phyloP scores from a whole-genome alignment of 352 stramenopile genomes.

The Pythium apleroticum region DNA sequence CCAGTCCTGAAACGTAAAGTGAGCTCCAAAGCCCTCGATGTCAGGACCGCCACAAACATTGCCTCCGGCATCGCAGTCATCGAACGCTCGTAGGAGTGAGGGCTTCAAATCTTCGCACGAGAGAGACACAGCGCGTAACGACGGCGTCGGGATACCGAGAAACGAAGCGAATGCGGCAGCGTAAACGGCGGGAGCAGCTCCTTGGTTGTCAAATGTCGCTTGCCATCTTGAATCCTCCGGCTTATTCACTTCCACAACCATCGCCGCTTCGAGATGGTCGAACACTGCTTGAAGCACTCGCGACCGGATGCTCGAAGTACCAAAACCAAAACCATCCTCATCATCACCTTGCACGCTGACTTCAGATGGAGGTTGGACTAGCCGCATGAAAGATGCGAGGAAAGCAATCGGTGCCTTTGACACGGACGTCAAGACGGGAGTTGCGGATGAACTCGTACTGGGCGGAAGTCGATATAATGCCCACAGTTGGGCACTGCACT shows the following conservation, averaged over 20 bases:
- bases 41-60: conserved; percentile 3
- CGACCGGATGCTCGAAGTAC: neutral
- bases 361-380: conserved; percentile 19
- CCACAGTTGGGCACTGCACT: conserved; percentile 19
- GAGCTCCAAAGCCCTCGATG: conserved; percentile 29
- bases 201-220: conserved; percentile 3
- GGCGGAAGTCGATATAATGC: conserved; percentile 7
- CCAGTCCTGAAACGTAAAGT: conserved; percentile 30
- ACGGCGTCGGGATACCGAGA: conserved; percentile 10
- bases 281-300: neutral
- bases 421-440: neutral
- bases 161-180: conserved; percentile 13
- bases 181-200: conserved; percentile 3
- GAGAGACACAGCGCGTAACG: neutral
- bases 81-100: conserved; percentile 11
- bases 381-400: conserved; percentile 14
- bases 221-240: conserved; percentile 20
- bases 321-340: neutral
- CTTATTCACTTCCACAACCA: conserved; percentile 17
- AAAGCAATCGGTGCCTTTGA: conserved; percentile 18
- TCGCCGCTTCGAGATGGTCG: conserved; percentile 15
- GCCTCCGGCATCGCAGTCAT: neutral
- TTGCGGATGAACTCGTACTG: neutral
- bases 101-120: conserved; percentile 11
- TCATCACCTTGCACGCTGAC: neutral